Conservation (phyloP, 192 early-diverging fungal species). For the Allomyces javanicus region DNA sequence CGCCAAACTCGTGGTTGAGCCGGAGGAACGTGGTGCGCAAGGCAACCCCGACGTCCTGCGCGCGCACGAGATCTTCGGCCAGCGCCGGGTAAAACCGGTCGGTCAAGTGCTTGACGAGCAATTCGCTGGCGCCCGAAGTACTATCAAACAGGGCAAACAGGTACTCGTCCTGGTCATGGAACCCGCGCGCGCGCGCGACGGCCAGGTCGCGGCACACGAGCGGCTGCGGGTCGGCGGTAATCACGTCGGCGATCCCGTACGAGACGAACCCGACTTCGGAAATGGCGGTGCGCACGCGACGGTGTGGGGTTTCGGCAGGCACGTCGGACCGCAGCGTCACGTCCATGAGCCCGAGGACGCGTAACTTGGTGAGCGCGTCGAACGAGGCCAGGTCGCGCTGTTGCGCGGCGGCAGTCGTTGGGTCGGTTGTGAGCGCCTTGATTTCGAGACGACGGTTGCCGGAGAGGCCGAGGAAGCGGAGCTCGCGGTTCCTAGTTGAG, state of each 20-base stretch:
- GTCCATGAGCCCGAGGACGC: slow-evolving; percentile 71
- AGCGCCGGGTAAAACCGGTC: no score
- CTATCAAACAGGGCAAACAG: no score
- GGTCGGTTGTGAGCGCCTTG: slow-evolving; percentile 35
- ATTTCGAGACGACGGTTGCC: slow-evolving; percentile 80
- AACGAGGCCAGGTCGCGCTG: slow-evolving; percentile 51
- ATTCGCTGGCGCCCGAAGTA: no score
- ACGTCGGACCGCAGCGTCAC: slow-evolving; percentile 60
- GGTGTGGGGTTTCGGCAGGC: slow-evolving; percentile 61
- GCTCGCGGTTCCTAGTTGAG: slow-evolving; percentile 66
- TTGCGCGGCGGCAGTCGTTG: slow-evolving; percentile 12
- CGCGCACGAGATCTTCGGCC: no score
- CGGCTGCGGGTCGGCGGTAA: no score
- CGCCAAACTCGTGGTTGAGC: no score
- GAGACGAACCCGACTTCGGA: slow-evolving; percentile 62
- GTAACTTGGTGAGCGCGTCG: slow-evolving; percentile 50
- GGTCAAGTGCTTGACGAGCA: no score
- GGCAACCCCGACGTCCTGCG: no score
- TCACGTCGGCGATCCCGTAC: slow-evolving; percentile 70
- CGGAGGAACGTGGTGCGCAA: no score
- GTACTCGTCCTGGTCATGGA: no score
- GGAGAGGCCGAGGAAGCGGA: slow-evolving; percentile 76
- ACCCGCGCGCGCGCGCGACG: no score
- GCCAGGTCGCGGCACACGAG: no score
- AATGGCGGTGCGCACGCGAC: slow-evolving; percentile 63